Percentiles rank a stretch among this genome's conserved stretches.
These are phyloP conservation scores for Sporisorium exsertum DNA, from an alignment of 1,284 basidiomycete species.

Conservation along the genomic window DNA sequence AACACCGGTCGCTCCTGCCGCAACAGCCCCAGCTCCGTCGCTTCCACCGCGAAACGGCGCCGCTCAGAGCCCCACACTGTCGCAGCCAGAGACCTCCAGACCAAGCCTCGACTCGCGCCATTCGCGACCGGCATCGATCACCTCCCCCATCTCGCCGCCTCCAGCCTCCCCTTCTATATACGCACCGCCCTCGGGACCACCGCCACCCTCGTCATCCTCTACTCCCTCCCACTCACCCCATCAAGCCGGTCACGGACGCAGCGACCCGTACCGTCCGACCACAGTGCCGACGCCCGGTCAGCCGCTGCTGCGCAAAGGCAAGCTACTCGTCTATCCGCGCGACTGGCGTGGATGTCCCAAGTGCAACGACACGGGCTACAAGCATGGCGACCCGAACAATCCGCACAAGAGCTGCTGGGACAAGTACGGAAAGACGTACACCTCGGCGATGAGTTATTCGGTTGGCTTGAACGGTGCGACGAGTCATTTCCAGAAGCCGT, in stretches of 20 bases:
- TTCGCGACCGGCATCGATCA: conserved; percentile 27
- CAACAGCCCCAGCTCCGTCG: conserved; percentile 3
- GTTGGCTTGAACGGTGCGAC: conserved; percentile 30
- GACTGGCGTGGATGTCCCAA: conserved; percentile 50
- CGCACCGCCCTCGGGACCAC: conserved; percentile 25
- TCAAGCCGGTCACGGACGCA: conserved; percentile 11
- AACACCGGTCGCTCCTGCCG: background rate
- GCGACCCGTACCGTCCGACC: conserved; percentile 38
- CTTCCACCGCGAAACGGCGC: conserved; percentile 28
- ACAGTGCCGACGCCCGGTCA: conserved; percentile 49
- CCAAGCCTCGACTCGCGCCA: conserved; percentile 37
- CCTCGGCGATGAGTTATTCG: conserved; percentile 45
- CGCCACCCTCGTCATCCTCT: conserved; percentile 16
- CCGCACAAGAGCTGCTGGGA: conserved; percentile 54
- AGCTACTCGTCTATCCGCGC: conserved; percentile 48
- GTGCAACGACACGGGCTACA: conserved; percentile 55
- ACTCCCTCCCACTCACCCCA: conserved; percentile 13
- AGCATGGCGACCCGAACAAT: conserved; percentile 50
- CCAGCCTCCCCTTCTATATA: conserved; percentile 17
- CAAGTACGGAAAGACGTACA: conserved; percentile 50
- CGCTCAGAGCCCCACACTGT: conserved; percentile 7
- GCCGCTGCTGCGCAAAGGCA: conserved; percentile 48
- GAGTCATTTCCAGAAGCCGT: conserved; percentile 36
- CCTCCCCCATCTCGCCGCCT: conserved; percentile 1
- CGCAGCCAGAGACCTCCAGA: conserved; percentile 15